Evolutionary conservation across 345 rosid genomes (phyloP).

Genomic region (Psidium guajava): DNA sequence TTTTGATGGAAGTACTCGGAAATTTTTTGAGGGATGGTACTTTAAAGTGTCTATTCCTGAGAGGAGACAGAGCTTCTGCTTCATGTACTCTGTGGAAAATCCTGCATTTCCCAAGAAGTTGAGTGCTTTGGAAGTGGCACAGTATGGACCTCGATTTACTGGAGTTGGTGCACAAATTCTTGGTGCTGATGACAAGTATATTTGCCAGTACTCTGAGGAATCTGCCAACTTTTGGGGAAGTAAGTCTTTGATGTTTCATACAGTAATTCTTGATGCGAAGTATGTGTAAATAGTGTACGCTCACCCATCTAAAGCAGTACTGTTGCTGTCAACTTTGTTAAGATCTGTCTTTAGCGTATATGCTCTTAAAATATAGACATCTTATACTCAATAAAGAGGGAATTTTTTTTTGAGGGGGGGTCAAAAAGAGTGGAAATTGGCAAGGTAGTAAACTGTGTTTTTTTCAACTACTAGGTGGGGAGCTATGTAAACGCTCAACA

Average conservation of each 20-base stretch:
- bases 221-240: conserved; percentile 93
- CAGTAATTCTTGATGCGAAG: neutral
- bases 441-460: neutral
- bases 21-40: conserved; percentile 95
- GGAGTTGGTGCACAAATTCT: conserved; percentile 96
- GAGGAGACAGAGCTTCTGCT: conserved; percentile 77
- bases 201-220: conserved; percentile 57
- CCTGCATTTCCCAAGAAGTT: conserved; percentile 54
- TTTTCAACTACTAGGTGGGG: neutral
- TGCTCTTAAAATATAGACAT: neutral
- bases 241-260: conserved; percentile 10
- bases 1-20: conserved; percentile 66
- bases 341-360: neutral
- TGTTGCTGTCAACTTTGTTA: neutral
- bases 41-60: conserved; percentile 87
- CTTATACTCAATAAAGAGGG: neutral
- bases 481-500: neutral
- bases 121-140: conserved; percentile 38
- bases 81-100: conserved; percentile 85
- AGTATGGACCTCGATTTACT: conserved; percentile 58
- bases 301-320: neutral
- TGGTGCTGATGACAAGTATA: conserved; percentile 77
- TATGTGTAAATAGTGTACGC: neutral
- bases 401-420: too few relatives aligned
- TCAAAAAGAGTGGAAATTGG: neutral